These are phyloP conservation scores for Coemansia sp. DNA, from an alignment of 192 early-diverging fungal genomes.

Conservation along the genomic window DNA sequence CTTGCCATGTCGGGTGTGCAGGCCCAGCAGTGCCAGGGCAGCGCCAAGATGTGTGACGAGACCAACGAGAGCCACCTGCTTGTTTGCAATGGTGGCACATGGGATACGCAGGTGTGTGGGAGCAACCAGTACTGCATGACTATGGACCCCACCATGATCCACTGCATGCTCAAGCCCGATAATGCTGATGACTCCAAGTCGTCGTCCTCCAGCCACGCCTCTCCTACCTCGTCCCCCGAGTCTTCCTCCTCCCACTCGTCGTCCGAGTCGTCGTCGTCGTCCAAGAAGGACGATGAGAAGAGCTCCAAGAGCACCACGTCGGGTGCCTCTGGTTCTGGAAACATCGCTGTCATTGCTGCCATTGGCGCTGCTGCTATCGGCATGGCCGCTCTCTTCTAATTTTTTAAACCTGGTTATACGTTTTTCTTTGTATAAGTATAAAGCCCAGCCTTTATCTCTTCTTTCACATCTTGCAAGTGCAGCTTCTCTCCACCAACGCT, in stretches of 20 bases:
- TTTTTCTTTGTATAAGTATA: not conserved
- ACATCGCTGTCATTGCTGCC: conserved; percentile 15
- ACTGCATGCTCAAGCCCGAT: conserved; percentile 47
- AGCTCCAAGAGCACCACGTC: conserved; percentile 4
- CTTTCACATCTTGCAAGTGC: too few relatives aligned
- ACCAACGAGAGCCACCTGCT: conserved; percentile 20
- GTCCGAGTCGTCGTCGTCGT: conserved; percentile 2
- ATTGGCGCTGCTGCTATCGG: conserved; percentile 12
- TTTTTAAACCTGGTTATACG: not conserved
- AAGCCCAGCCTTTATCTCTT: not conserved
- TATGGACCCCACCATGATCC: conserved; percentile 39
- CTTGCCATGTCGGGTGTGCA: conserved; percentile 2
- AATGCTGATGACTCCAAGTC: not conserved
- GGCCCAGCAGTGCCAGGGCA: conserved; percentile 23
- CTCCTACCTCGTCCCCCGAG: conserved; percentile 4
- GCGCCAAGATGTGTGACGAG: conserved; percentile 11
- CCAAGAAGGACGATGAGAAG: not conserved
- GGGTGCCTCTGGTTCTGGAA: not conserved
- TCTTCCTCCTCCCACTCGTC: not conserved
- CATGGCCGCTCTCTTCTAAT: conserved; percentile 31
- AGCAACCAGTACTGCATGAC: conserved; percentile 42
- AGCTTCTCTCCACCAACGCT: too few relatives aligned
- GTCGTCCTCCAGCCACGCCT: not conserved
- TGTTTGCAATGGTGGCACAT: conserved; percentile 18
- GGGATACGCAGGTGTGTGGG: conserved; percentile 18